These are phyloP conservation scores for Candida labiduridarum DNA, from an alignment of 1,139 yeast genomes.

Conservation along the genomic window DNA sequence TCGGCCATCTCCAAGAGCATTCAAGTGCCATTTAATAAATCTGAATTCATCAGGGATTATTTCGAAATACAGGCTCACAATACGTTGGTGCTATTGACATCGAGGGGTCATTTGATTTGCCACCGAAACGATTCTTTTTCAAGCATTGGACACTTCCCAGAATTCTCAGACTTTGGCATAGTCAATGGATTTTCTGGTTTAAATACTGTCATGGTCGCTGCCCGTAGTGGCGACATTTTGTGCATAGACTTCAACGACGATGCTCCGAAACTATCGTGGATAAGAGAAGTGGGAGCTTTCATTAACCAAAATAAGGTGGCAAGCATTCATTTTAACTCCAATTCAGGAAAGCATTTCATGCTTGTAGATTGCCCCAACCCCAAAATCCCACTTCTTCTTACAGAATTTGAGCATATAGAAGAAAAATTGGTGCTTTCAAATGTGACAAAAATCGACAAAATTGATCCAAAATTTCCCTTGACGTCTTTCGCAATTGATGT, in stretches of 20 bases:
- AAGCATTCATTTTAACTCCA: conserved; percentile 45
- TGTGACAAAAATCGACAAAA: conserved; percentile 37
- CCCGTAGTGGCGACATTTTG: conserved; percentile 56
- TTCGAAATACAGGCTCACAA: conserved; percentile 38
- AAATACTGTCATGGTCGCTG: conserved; percentile 49
- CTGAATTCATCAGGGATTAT: conserved; percentile 67
- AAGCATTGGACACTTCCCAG: conserved; percentile 22
- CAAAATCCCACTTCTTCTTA: conserved; percentile 53
- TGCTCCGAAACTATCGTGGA: conserved; percentile 24
- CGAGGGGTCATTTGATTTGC: conserved; percentile 56
- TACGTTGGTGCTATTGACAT: conserved; percentile 59
- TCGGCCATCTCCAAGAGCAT: conserved; percentile 30
- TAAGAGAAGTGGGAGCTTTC: conserved; percentile 17
- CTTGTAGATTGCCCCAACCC: conserved; percentile 73
- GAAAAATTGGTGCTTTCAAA: neutral
- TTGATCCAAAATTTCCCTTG: conserved; percentile 52
- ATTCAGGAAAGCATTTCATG: conserved; percentile 30
- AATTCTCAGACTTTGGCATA: conserved; percentile 51
- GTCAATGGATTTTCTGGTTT: conserved; percentile 47
- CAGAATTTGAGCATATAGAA: conserved; percentile 29
- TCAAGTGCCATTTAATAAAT: conserved; percentile 32
- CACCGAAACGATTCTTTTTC: conserved; percentile 32
- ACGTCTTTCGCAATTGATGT: conserved; percentile 54
- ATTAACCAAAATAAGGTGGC: conserved; percentile 48
- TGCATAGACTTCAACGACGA: conserved; percentile 40